Evolutionary conservation across 176 grass and related monocot species (phyloP).

Genomic region (Avena insularis): DNA sequence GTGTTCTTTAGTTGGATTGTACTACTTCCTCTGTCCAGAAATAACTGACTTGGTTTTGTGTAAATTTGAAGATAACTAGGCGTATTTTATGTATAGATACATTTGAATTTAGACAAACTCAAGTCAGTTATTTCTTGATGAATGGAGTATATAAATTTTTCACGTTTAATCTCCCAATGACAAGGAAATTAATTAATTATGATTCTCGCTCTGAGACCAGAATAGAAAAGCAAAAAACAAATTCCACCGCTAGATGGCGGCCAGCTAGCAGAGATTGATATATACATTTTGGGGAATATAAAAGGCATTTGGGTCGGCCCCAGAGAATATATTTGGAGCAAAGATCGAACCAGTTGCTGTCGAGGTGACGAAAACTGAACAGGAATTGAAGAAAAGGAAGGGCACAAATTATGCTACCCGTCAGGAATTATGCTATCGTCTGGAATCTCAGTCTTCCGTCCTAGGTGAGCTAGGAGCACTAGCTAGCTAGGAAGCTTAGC

Average conservation of each 20-base stretch:
- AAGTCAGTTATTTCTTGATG: no score
- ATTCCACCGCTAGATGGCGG: neutral
- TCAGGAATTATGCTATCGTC: slow-evolving; percentile 24
- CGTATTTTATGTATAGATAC: no score
- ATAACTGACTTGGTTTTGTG: no score
- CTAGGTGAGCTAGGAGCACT: neutral
- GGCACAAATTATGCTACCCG: neutral
- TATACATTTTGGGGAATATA: neutral
- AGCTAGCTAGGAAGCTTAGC: neutral
- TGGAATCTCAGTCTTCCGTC: neutral
- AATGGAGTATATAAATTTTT: no score
- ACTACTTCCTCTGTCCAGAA: no score
- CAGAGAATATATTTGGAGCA: slow-evolving; percentile 33
- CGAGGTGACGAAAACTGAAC: slow-evolving; percentile 31
- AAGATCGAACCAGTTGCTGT: slow-evolving; percentile 13
- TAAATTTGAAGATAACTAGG: no score
- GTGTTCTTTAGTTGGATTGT: no score
- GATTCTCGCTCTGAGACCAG: neutral
- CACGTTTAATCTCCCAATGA: neutral
- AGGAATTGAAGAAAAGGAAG: neutral
- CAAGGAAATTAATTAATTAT: neutral
- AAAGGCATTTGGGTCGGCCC: neutral
- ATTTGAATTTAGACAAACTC: no score
- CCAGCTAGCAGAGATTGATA: neutral
- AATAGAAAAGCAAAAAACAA: neutral